Base-by-base conservation (phyloP, 2,329 filamentous ascomycete genomes). In the Fusarium sp. region DNA sequence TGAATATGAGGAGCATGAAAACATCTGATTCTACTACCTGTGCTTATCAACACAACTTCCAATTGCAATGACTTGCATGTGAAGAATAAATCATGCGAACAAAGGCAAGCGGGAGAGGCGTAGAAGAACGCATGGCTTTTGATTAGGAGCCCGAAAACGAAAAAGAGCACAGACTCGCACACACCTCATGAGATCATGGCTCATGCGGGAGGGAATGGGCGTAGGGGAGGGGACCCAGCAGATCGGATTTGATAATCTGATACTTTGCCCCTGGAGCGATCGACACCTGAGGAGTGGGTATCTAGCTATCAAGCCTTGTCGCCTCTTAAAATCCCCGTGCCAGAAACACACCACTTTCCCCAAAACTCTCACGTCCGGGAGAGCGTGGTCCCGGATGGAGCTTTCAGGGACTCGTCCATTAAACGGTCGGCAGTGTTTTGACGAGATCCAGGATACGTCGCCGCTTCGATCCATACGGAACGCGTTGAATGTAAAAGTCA, bases 401-500 rank as follows among this genome's bases (percentile, higher is more conserved):
- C 39, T 28, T 38, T 34, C 28, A 56, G 47, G 42, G 31, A 41
- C 53, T 40, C 39, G 32, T 38, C 36, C 29, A 22, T n/a, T 41
- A 22, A 52, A 34, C 47, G 41, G 32, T 28, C 48, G 51, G 56
- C 49, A 65, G 64, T 60, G 51, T 22, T 47, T 41, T 56, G 29
- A 51, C 34, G 49, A 59, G 54, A 65, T 67, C 45, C 45, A 49
- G 43, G 56, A 38, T 28, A 41, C 46, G 42, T 65, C 55, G 57
- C 60, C 57, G 69, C 60, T 60, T 19, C 44, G 36, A 38, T 58
- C 67, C 58, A 68, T 64, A 58, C 53, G 61, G 46, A 58, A 58
- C 28, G 55, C 53, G 31, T 47, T 52, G 32, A 65, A 64, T 63
- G 64, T 69, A 63, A 70, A 43, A 57, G 60, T 70, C 61, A 64